Percentiles rank a stretch among this genome's conserved stretches.
Evolutionary conservation across 2,329 filamentous ascomycete genomes (phyloP).

Genomic region (Colletotrichum viniferum): DNA sequence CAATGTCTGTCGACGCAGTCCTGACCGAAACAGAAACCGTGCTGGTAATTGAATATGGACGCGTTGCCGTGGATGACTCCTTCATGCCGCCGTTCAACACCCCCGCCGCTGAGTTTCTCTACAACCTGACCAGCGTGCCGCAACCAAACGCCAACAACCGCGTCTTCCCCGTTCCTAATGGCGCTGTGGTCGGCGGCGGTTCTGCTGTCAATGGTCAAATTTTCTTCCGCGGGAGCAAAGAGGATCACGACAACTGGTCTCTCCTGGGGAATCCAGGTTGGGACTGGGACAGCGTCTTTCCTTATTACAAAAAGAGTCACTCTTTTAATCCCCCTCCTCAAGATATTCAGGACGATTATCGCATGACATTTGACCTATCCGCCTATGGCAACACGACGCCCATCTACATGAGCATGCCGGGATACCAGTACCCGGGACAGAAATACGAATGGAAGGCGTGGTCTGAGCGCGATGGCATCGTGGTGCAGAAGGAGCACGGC

Average conservation of each 20-base stretch:
- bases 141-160: not conserved
- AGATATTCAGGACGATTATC: not conserved
- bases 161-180: not conserved
- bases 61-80: not conserved
- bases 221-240: not conserved
- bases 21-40: not conserved
- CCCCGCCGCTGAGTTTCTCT: not conserved
- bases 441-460: not conserved
- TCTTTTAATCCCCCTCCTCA: not conserved
- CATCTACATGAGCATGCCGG: not conserved
- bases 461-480: not conserved
- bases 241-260: not conserved
- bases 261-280: not conserved
- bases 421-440: not conserved
- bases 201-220: not conserved
- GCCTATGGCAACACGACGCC: not conserved
- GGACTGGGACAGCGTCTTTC: not conserved
- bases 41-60: not conserved
- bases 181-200: not conserved
- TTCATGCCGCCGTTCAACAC: not conserved
- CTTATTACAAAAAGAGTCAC: not conserved
- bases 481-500: not conserved
- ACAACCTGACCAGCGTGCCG: not conserved
- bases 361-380: not conserved
- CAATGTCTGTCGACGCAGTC: not conserved